phyloP scores from a whole-genome alignment of 768 basidiomycete genomes.

The Amanita rubescens region DNA sequence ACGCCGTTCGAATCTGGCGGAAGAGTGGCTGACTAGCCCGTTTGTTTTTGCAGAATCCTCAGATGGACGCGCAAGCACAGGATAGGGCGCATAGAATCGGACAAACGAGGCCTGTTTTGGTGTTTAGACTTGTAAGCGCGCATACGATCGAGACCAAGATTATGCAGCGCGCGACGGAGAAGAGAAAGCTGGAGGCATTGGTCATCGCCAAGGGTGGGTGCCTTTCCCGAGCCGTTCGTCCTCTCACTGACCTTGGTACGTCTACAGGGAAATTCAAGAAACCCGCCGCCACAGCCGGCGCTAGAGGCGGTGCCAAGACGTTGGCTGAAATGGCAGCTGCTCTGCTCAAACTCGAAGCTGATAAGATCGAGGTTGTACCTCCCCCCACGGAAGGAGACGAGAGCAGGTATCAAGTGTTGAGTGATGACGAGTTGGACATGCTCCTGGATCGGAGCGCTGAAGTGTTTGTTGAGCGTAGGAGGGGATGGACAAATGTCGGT shows the following conservation, averaged over 20 bases:
- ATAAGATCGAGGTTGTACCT: slow-evolving; percentile 83
- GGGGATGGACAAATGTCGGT: slow-evolving; percentile 62
- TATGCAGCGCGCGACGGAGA: slow-evolving; percentile 80
- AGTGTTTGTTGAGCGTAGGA: slow-evolving; percentile 62
- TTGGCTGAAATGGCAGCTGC: slow-evolving; percentile 78
- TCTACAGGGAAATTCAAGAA: slow-evolving; percentile 77
- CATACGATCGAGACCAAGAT: slow-evolving; percentile 92
- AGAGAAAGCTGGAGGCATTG: slow-evolving; percentile 85
- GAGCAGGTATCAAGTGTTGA: slow-evolving; percentile 67
- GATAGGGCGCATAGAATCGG: slow-evolving; percentile 96
- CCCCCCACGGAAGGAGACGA: slow-evolving; percentile 44
- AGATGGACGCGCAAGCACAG: slow-evolving; percentile 95
- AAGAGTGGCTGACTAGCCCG: not conserved
- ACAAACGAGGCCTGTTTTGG: slow-evolving; percentile 83
- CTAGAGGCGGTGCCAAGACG: slow-evolving; percentile 43
- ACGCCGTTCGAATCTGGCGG: not conserved
- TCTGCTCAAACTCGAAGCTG: slow-evolving; percentile 74
- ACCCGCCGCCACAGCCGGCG: slow-evolving; percentile 44
- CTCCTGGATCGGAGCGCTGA: slow-evolving; percentile 73
- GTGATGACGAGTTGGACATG: slow-evolving; percentile 72
- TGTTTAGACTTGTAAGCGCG: slow-evolving; percentile 80
- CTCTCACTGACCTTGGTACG: not conserved
- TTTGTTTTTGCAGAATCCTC: slow-evolving; percentile 66
- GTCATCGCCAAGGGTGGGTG: slow-evolving; percentile 87
- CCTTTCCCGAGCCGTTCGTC: not conserved